These are phyloP conservation scores for Viscum album DNA, from an alignment of 177 flowering plant species.

Conservation along the genomic window DNA sequence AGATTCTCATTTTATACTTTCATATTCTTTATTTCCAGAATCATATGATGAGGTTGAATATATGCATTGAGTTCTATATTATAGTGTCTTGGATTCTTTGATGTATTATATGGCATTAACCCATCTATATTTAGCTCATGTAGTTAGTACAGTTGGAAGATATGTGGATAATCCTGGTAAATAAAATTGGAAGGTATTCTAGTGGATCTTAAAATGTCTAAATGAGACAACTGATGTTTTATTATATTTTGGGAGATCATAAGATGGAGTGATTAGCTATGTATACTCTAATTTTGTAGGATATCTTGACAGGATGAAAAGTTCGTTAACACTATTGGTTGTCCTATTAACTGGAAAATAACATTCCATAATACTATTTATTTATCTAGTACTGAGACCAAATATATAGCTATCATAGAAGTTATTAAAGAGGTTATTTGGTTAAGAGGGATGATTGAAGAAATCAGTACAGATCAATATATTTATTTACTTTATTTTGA, in stretches of 20 bases:
- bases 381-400: neutral
- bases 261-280: neutral
- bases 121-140: neutral
- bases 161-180: neutral
- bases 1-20: neutral
- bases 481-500: neutral
- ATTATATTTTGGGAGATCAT: neutral
- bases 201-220: neutral
- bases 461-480: neutral
- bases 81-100: neutral
- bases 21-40: neutral
- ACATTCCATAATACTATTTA: neutral
- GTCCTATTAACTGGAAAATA: neutral
- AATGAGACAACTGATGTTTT: neutral
- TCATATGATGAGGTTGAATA: neutral
- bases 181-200: neutral
- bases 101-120: neutral
- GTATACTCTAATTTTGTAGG: neutral
- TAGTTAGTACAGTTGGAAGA: neutral
- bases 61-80: neutral
- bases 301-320: conserved; percentile 1
- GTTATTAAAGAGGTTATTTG: neutral
- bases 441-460: neutral
- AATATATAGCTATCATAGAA: neutral
- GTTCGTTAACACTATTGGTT: neutral